Conservation (phyloP, 495 filamentous ascomycete genomes). For the Trichoderma asperelloides region DNA sequence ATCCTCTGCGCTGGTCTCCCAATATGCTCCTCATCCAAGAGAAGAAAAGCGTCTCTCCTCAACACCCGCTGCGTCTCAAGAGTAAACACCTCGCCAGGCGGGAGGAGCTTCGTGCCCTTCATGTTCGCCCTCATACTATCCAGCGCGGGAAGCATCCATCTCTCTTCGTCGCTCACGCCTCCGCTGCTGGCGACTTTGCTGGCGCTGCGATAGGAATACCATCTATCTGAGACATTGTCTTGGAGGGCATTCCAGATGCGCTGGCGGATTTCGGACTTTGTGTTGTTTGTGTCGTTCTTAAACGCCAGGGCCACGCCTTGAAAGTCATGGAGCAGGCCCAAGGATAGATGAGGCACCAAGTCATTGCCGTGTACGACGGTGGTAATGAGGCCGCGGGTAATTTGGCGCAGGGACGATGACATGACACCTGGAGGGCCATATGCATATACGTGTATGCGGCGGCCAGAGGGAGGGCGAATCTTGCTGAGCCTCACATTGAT, state of each 20-base stretch:
- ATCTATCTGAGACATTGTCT: conserved; percentile 34
- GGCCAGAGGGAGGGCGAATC: conserved; percentile 51
- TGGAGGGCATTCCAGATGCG: conserved; percentile 57
- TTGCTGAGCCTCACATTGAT: conserved; percentile 20
- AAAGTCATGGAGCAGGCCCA: conserved; percentile 68
- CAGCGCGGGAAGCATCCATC: conserved; percentile 64
- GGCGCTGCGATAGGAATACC: conserved; percentile 23
- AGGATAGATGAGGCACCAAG: conserved; percentile 62
- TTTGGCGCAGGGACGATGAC: conserved; percentile 60
- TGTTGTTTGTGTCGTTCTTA: conserved; percentile 57
- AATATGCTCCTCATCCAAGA: conserved; percentile 32
- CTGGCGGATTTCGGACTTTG: conserved; percentile 54
- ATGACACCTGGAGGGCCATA: conserved; percentile 69
- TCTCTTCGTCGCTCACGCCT: conserved; percentile 27
- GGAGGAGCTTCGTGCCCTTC: conserved; percentile 60
- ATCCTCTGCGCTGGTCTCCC: conserved; percentile 56
- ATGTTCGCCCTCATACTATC: conserved; percentile 59
- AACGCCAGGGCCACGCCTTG: conserved; percentile 63
- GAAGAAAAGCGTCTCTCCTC: conserved; percentile 46
- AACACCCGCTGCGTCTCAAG: conserved; percentile 55
- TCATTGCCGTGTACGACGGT: conserved; percentile 66
- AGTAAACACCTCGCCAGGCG: conserved; percentile 69
- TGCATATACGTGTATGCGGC: conserved; percentile 70
- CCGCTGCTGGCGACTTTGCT: not conserved
- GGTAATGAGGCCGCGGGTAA: conserved; percentile 67